Base-by-base conservation (phyloP, 129 eudicot species). In the Artemisia argyi region DNA sequence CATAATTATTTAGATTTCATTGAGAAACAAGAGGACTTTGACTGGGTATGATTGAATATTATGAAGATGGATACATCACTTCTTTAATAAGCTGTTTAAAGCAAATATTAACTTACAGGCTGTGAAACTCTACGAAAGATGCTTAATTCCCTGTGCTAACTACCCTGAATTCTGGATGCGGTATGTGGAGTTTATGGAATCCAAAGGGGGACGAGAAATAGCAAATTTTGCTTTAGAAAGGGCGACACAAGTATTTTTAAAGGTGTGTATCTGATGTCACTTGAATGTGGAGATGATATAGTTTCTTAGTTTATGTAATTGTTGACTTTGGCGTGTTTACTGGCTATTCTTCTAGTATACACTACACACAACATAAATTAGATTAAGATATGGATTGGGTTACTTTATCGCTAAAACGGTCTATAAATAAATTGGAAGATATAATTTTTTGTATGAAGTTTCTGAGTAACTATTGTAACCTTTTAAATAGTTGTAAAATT, bases 111-210 rank as follows among this genome's bases (percentile, higher is more conserved):
- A 60, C 61, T 77, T 84, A 71, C 87, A 93, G 98, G 92, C 87
- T 47, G 88, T 93, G 78, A 85, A 84, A 71, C 73, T 89, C 47
- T 90, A 89, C 47, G 98, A 89, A 74, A 87, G 95, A 84, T 93
- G 97, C 85, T 84, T 93, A 83, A 87, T 93, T 50, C 76, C 96
- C 5, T 93, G 98, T 87, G 97, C 98, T 65, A 78, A 75, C 61
- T 93, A 89, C 80, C 92, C 97, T 55, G 98, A 93, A 78, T 93
- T 89, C 72, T 93, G 98, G 98, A 87, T 90, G 88, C 97, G 98
- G 9, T 93, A 93, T 84, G 96, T 87, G 72, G 98, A 93, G 61
- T 87, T 83, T 52, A 84, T 87, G 88, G 92, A 93, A 79, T 77
- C 86, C 58, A 93, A 86, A 71, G 91, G 98, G 81, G 98, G 97